Conservation (phyloP, 1,284 basidiomycete species). For the Marasmius sp. region DNA sequence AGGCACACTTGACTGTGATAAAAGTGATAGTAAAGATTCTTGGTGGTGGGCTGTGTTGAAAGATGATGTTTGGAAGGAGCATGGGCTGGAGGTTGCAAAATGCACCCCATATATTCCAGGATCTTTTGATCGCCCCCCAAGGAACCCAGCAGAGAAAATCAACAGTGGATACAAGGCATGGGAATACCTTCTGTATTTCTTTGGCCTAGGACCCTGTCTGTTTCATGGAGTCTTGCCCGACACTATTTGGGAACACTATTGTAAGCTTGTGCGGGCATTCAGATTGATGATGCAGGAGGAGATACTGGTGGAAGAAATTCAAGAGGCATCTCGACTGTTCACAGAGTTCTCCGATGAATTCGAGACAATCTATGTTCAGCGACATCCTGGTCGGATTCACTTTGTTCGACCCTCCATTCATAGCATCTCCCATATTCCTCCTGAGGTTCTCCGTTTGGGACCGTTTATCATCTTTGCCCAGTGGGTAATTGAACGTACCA, state of each 20-base stretch:
- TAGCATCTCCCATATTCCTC: constrained; percentile 18
- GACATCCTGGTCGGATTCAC: constrained; percentile 22
- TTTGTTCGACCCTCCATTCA: constrained; percentile 24
- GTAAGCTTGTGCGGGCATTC: constrained; percentile 23
- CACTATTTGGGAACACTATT: constrained; percentile 23
- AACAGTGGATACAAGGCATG: constrained; percentile 13
- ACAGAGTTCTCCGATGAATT: constrained; percentile 22
- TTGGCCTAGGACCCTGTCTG: constrained; percentile 25
- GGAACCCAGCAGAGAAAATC: constrained; percentile 20
- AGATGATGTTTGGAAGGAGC: constrained; percentile 17
- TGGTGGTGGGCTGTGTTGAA: constrained; percentile 30
- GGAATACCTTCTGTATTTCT: constrained; percentile 26
- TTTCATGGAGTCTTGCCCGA: constrained; percentile 25
- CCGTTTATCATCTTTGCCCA: constrained; percentile 20
- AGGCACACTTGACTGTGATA: constrained; percentile 18
- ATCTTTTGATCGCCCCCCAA: constrained; percentile 25
- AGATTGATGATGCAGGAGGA: constrained; percentile 20
- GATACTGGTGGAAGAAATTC: constrained; percentile 15
- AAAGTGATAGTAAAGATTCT: constrained; percentile 10
- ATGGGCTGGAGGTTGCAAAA: constrained; percentile 21
- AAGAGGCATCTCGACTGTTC: background rate
- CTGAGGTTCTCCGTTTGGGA: constrained; percentile 19
- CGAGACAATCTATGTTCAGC: constrained; percentile 23
- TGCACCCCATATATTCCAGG: constrained; percentile 16
- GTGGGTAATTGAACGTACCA: constrained; percentile 26